Evolutionary conservation across 2,329 filamentous ascomycete species (phyloP), one percentile per base, ranked within the genome.

Genomic region (Colletotrichum gloeosporioides): DNA sequence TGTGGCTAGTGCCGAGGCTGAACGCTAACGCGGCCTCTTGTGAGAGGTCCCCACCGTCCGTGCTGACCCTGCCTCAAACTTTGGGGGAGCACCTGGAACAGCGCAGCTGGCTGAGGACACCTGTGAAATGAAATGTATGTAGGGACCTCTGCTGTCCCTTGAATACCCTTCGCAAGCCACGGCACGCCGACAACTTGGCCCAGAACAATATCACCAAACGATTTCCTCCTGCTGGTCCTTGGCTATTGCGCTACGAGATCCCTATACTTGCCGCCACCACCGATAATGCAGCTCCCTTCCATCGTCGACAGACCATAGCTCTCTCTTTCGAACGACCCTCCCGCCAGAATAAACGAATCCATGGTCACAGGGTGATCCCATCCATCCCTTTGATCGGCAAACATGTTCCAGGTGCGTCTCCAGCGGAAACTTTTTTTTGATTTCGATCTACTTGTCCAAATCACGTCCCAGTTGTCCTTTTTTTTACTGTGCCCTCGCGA

Each of bases 331-430:
- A n/a, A 66, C 62, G 32, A 25, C 44, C 32, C 49, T 66, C 10
- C 61, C 68, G 63, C 57, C 44, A 57, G 57, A 44, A 36, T 59
- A 69, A 59, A 49, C 44, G 44, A 57, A 34, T 61, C 44, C 70
- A 76, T 76, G 73, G 73, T 76, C 73, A 76, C 73, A 73, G 73
- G 73, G 73, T 69, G n/a, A 76, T 76, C 73, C 70, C 73, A 73
- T 76, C 64, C 68, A 72, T 65, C 71, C 75, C 62, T 72, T 31
- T 69, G 76, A 71, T 69, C 66, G 73, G 73, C 78, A 75, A 77
- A 68, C 68, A 81, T 81, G 80, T 81, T 81, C 77, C 80, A 81
- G 72, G 80, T 81, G 71, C 61, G 77, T 77, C 68, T 68, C 73
- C 59, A 65, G 44, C 59, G 15, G n/a, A 69, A 73, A 64, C 70